Percentiles rank a stretch among this genome's conserved stretches.
These are phyloP conservation scores for Smithsoniella earleae DNA, from an alignment of 163 green algal species.

Conservation along the genomic window DNA sequence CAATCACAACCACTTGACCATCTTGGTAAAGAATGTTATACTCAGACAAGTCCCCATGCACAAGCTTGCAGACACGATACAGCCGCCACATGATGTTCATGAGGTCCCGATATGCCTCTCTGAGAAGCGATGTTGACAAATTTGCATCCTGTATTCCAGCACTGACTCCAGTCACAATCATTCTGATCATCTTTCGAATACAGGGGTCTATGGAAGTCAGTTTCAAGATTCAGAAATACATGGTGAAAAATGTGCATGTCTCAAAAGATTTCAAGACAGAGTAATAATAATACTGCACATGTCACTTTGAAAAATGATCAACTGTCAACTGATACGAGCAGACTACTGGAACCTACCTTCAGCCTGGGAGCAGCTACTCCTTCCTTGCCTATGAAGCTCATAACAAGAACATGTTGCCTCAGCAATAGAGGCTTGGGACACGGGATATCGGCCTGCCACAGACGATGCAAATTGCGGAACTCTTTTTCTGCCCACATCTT, in stretches of 20 bases:
- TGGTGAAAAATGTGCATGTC: too few relatives aligned
- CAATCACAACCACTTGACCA: conserved; percentile 86
- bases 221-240: too few relatives aligned
- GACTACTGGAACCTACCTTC: conserved; percentile 47
- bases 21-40: conserved; percentile 98
- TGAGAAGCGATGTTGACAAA: conserved; percentile 53
- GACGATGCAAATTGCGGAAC: conserved; percentile 85
- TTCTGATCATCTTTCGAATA: too few relatives aligned
- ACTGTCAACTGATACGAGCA: too few relatives aligned
- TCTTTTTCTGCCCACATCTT: conserved; percentile 99
- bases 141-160: conserved; percentile 72
- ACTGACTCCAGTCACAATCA: too few relatives aligned
- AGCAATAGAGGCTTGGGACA: conserved; percentile 75
- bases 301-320: too few relatives aligned
- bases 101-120: conserved; percentile 69
- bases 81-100: conserved; percentile 70
- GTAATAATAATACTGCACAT: too few relatives aligned
- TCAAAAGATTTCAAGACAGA: too few relatives aligned
- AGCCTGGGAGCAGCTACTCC: conserved; percentile 81
- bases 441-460: conserved; percentile 59
- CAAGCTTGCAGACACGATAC: conserved; percentile 86
- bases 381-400: conserved; percentile 82
- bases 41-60: conserved; percentile 93
- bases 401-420: conserved; percentile 88
- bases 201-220: too few relatives aligned